A percentile compares a stretch with the other conserved stretches of the same genome.
phyloP scores from a whole-genome alignment of 169 alveolate species.

The Cystoisospora suis region DNA sequence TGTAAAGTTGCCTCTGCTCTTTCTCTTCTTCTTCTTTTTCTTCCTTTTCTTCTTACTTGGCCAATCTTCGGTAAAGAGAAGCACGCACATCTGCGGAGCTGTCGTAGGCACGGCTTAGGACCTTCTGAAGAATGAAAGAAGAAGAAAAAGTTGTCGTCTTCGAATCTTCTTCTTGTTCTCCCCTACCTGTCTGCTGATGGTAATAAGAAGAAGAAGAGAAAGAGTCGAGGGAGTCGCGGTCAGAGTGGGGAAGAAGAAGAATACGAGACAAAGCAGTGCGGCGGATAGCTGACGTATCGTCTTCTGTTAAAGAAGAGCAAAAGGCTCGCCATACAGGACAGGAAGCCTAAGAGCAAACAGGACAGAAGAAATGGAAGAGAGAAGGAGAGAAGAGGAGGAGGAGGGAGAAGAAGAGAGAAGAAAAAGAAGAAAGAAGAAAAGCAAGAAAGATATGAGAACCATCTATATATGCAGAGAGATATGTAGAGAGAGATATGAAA shows the following conservation, averaged over 20 bases:
- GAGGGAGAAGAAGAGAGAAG: background rate
- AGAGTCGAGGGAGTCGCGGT: background rate
- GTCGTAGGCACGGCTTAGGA: constrained; percentile 35
- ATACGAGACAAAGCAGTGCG: constrained; percentile 45
- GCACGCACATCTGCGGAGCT: constrained; percentile 53
- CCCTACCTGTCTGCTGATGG: no score
- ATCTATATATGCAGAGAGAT: background rate
- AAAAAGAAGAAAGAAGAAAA: background rate
- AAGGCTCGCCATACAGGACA: constrained; percentile 10
- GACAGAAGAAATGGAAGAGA: background rate
- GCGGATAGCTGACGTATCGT: constrained; percentile 46
- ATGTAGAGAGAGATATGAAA: background rate
- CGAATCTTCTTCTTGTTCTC: no score
- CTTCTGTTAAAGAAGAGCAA: background rate
- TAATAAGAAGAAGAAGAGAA: no score
- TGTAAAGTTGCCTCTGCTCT: no score
- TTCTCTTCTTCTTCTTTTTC: no score
- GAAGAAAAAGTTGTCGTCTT: no score
- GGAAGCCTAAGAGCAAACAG: background rate
- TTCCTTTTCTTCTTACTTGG: background rate
- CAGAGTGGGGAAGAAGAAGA: constrained; percentile 17
- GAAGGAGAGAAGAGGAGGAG: background rate
- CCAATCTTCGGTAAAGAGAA: constrained; percentile 32
- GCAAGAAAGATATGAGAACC: background rate
- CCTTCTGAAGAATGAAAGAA: background rate